phyloP scores from a whole-genome alignment of 139 green algal genomes.

The Chlamydomonas sphaeroides region DNA sequence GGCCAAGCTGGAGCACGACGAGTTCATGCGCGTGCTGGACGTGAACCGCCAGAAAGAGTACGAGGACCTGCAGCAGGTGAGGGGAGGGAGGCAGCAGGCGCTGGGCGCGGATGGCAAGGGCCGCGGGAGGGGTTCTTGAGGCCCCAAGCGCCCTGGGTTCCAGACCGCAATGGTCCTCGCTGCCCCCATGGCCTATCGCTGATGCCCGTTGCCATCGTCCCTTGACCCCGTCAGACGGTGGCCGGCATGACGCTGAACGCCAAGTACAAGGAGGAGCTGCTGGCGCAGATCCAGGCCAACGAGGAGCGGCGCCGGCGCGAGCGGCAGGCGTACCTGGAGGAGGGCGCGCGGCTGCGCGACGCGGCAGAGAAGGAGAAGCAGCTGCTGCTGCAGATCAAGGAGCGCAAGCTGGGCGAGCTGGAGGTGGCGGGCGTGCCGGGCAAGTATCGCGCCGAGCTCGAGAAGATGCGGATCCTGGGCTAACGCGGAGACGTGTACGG shows the following conservation, averaged over 20 bases:
- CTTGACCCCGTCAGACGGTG: conserved; percentile 28
- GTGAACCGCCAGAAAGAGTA: conserved; percentile 73
- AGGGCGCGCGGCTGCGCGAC: conserved; percentile 66
- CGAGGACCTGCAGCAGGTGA: conserved; percentile 67
- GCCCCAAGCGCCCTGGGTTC: too few relatives aligned
- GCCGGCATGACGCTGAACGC: conserved; percentile 56
- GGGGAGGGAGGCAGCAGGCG: not conserved
- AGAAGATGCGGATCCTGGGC: conserved; percentile 59
- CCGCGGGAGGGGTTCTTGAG: too few relatives aligned
- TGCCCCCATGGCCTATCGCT: too few relatives aligned
- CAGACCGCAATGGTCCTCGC: too few relatives aligned
- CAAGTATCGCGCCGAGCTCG: conserved; percentile 88
- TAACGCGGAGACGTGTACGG: too few relatives aligned
- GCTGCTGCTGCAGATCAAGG: conserved; percentile 72
- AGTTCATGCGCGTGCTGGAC: conserved; percentile 80
- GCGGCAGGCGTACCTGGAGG: conserved; percentile 68
- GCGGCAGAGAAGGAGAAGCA: conserved; percentile 60
- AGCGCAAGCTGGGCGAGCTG: conserved; percentile 82
- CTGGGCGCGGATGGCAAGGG: not conserved
- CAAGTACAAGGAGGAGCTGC: conserved; percentile 81
- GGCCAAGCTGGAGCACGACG: conserved; percentile 76
- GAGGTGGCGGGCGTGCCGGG: conserved; percentile 71
- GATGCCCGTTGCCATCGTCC: not conserved
- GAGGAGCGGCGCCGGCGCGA: conserved; percentile 64
- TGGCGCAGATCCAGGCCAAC: conserved; percentile 70